Conservation (phyloP, 805 yeast genomes). For the Ogataea paraovalis region DNA sequence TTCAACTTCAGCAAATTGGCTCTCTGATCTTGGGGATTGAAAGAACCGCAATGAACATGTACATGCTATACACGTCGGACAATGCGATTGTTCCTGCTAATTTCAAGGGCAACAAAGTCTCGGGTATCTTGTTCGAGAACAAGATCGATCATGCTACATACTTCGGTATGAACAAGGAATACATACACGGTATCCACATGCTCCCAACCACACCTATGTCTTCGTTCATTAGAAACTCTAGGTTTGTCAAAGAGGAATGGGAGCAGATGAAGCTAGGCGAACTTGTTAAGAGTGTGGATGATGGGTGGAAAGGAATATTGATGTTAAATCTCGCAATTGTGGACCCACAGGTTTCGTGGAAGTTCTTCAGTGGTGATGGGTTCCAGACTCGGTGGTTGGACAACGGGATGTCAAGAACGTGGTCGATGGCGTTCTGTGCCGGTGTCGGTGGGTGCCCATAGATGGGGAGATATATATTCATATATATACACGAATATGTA, state of each 20-base stretch:
- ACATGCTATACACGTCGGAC: slow-evolving; percentile 47
- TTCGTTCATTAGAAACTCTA: slow-evolving; percentile 48
- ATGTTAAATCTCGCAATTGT: slow-evolving; percentile 41
- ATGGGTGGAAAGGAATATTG: slow-evolving; percentile 62
- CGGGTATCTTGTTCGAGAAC: slow-evolving; percentile 70
- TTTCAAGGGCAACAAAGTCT: slow-evolving; percentile 53
- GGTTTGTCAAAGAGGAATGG: slow-evolving; percentile 47
- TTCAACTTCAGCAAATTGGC: slow-evolving; percentile 49
- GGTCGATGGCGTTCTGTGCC: slow-evolving; percentile 59
- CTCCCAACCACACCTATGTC: slow-evolving; percentile 65
- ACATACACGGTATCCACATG: slow-evolving; percentile 79
- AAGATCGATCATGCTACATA: slow-evolving; percentile 70
- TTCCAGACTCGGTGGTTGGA: slow-evolving; percentile 43
- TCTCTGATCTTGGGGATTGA: slow-evolving; percentile 56
- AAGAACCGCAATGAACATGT: slow-evolving; percentile 49
- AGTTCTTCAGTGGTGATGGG: slow-evolving; percentile 34
- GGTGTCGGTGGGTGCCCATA: slow-evolving; percentile 35
- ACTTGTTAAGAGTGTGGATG: slow-evolving; percentile 40
- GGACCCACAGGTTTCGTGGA: slow-evolving; percentile 39
- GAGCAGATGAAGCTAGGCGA: slow-evolving; percentile 25
- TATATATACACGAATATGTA: neutral
- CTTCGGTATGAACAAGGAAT: slow-evolving; percentile 58
- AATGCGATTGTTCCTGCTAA: slow-evolving; percentile 49
- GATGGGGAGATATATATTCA: neutral
- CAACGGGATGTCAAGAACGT: slow-evolving; percentile 59